These are phyloP conservation scores for Fusarium lateritium DNA, from an alignment of 2,329 filamentous ascomycete genomes.

Conservation along the genomic window DNA sequence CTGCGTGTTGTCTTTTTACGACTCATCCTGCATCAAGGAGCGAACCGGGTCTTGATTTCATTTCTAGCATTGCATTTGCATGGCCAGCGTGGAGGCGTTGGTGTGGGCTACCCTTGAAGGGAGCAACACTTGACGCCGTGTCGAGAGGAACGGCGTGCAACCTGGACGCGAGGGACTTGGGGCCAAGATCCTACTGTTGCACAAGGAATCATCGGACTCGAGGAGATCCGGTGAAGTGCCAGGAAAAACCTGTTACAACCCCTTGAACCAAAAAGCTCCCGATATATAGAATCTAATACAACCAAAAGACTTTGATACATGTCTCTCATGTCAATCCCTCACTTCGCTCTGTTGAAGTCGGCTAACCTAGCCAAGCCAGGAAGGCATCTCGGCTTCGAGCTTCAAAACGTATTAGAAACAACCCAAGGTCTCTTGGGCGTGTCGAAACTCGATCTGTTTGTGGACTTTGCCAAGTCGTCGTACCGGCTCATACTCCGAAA, in stretches of 20 bases:
- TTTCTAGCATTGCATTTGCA: conserved; percentile 25
- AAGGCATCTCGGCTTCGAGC: background rate
- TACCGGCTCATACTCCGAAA: conserved; percentile 30
- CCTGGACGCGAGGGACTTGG: conserved; percentile 10
- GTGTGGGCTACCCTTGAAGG: conserved; percentile 5
- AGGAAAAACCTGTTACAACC: conserved; percentile 8
- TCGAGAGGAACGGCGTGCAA: conserved; percentile 18
- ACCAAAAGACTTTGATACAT: conserved; percentile 14
- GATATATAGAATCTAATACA: conserved; percentile 36
- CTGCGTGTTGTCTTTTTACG: conserved; percentile 5
- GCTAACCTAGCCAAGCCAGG: conserved; percentile 16
- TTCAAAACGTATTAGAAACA: conserved; percentile 26
- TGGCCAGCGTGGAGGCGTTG: conserved; percentile 24
- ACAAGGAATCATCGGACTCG: background rate
- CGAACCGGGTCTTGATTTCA: conserved; percentile 14
- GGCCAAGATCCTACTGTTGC: background rate
- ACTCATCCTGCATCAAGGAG: conserved; percentile 18
- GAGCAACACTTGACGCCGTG: conserved; percentile 12
- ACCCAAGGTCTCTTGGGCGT: background rate
- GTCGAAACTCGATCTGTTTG: conserved; percentile 21
- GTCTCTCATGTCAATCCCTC: background rate
- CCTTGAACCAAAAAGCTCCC: background rate
- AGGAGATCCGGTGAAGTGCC: conserved; percentile 1
- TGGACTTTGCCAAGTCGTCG: conserved; percentile 14
- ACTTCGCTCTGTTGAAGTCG: background rate